Conservation (phyloP, 2,329 filamentous ascomycete species). For the Talaromyces sp. region DNA sequence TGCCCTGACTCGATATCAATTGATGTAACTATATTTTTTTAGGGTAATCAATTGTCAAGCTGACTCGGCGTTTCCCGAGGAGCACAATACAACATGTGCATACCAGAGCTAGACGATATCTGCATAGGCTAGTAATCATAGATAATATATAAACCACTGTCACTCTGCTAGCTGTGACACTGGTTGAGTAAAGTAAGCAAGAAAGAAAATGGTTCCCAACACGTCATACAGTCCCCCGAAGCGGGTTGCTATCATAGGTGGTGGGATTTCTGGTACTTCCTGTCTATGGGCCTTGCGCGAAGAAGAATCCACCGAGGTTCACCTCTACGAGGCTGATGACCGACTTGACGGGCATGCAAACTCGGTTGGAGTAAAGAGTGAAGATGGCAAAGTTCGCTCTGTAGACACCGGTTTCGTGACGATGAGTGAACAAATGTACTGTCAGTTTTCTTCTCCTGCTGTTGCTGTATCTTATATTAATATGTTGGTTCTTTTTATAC, state of each 20-base stretch:
- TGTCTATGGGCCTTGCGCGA: slow-evolving; percentile 2
- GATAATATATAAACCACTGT: no score
- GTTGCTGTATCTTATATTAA: background rate
- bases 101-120: no score
- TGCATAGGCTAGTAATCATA: no score
- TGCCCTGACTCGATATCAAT: no score
- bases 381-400: background rate
- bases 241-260: slow-evolving; percentile 7
- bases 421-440: background rate
- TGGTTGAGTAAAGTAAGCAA: no score
- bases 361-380: background rate
- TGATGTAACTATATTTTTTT: no score
- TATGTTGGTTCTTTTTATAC: background rate
- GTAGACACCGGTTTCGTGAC: slow-evolving; percentile 7
- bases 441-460: background rate
- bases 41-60: no score
- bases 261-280: slow-evolving; percentile 1
- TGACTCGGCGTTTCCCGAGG: no score
- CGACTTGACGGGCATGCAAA: slow-evolving; percentile 5
- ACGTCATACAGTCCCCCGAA: background rate
- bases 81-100: no score
- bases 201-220: background rate
- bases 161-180: no score
- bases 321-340: slow-evolving; percentile 3
- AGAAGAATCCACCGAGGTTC: background rate